Evolutionary conservation across 257 asterid genomes (phyloP), one percentile per base, ranked within the genome.

Genomic region (Salvia rosmarinus): DNA sequence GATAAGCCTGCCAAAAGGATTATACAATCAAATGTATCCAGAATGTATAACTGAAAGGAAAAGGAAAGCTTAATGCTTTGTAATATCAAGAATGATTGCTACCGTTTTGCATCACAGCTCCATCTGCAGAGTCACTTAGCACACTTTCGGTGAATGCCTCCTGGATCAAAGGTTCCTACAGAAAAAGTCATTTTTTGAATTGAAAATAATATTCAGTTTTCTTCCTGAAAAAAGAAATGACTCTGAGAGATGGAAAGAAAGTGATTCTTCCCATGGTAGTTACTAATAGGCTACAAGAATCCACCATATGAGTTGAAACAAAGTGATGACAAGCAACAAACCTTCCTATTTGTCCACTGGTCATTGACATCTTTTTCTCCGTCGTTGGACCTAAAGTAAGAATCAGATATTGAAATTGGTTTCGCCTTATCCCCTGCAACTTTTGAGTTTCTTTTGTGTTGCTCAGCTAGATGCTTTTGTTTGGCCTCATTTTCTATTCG

Each of bases 401-500:
- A 52, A 80, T 73, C 81, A 66, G 80, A 40, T 23, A 59, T 54
- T 49, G 73, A 75, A 78, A 65, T 70, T 66, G 81, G 61, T 32
- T 72, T 86, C 23, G 80, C 47, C 71, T 64, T 82, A 76, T 81
- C 95, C 46, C 69, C 65, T 62, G 57, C 54, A 63, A 66, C 39
- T 68, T 35, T 72, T 6, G 82, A 72, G 64, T 49, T 69, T 67
- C 55, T 84, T 64, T 82, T 89, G 42, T 87, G 82, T 79, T 84
- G 96, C 82, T 87, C 96, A 2, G 91, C 92, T 19, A 95, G 85
- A 80, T 87, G 98, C 88, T 87, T 89, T 82, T 76, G 89, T 78
- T 95, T 95, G 5, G 99, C 98, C 80, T 95, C 99, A 71, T 95
- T 87, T 85, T 95, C 99, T 49, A 95, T 85, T 39, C 88, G 88